A percentile compares a stretch with the other conserved stretches of the same genome.
Evolutionary conservation across 768 basidiomycete genomes (phyloP).

Genomic region (Podaxis pistillaris): DNA sequence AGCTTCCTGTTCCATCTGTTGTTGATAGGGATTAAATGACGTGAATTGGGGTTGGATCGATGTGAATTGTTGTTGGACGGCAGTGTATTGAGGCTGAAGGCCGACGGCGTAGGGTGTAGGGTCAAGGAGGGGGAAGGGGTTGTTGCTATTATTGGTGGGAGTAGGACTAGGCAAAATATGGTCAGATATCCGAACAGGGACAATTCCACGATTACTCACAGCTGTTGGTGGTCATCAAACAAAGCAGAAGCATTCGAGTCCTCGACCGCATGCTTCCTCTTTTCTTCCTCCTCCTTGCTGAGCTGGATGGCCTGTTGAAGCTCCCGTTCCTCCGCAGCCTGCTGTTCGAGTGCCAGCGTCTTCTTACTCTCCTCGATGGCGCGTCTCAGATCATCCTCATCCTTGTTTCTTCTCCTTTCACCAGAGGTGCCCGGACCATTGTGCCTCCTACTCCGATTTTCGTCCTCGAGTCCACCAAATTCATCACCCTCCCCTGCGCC

Average conservation of each 20-base stretch:
- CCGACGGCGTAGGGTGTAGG: constrained; percentile 57
- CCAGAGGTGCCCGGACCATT: constrained; percentile 18
- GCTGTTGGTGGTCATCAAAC: constrained; percentile 84
- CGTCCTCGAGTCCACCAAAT: constrained; percentile 31
- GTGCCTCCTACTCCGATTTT: constrained; percentile 39
- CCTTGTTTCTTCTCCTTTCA: constrained; percentile 38
- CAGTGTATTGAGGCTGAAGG: constrained; percentile 50
- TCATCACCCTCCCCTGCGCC: constrained; percentile 33
- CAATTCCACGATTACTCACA: constrained; percentile 45
- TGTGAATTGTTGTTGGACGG: constrained; percentile 76
- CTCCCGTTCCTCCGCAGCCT: constrained; percentile 78
- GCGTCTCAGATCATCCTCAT: constrained; percentile 80
- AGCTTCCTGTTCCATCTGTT: constrained; percentile 89
- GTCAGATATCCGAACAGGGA: constrained; percentile 11
- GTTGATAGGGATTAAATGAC: constrained; percentile 92
- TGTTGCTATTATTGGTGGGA: constrained; percentile 37
- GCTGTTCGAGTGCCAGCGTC: constrained; percentile 67
- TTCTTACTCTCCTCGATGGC: constrained; percentile 93
- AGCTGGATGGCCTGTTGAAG: constrained; percentile 77
- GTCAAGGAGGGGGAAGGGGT: constrained; percentile 64
- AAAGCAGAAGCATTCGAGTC: constrained; percentile 71
- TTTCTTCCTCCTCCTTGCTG: constrained; percentile 89
- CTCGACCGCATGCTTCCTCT: constrained; percentile 65
- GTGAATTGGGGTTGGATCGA: constrained; percentile 82
- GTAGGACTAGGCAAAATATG: constrained; percentile 24